Evolutionary conservation across 2,329 filamentous ascomycete genomes (phyloP).

Genomic region (Didymella sp.): DNA sequence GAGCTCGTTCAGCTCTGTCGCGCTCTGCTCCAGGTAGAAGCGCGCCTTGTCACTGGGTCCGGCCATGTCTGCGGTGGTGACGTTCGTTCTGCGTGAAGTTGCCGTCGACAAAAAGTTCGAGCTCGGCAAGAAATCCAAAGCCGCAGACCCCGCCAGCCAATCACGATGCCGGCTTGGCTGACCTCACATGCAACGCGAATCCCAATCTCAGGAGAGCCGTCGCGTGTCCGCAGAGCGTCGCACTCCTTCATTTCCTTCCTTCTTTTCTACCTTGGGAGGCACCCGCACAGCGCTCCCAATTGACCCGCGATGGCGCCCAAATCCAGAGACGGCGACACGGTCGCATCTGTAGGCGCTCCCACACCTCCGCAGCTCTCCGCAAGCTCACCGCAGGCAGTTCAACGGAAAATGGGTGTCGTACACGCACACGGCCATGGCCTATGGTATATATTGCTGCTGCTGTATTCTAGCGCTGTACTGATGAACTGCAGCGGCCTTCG

Average conservation of each 20-base stretch:
- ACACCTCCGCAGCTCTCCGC: constrained; percentile 34
- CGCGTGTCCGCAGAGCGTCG: constrained; percentile 26
- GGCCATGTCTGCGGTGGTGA: constrained; percentile 65
- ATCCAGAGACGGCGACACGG: constrained; percentile 67
- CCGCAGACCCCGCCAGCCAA: constrained; percentile 21
- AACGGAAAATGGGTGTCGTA: constrained; percentile 92
- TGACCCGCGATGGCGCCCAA: constrained; percentile 62
- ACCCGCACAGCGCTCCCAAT: constrained; percentile 7
- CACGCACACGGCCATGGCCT: constrained; percentile 83
- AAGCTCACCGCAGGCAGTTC: constrained; percentile 59
- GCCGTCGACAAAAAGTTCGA: constrained; percentile 33
- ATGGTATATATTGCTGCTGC: constrained; percentile 59
- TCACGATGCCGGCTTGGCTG: constrained; percentile 33
- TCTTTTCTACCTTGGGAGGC: constrained; percentile 15
- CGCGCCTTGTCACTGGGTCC: constrained; percentile 91
- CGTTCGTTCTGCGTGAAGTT: constrained; percentile 12
- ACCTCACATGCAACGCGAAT: constrained; percentile 22
- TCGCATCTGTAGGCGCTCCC: constrained; percentile 59
- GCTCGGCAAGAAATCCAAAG: constrained; percentile 11
- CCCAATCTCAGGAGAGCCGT: constrained; percentile 44
- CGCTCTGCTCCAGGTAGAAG: constrained; percentile 90
- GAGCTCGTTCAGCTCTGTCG: constrained; percentile 90
- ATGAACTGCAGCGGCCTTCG: constrained; percentile 70
- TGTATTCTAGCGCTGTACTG: constrained; percentile 12
- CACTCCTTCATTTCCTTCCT: constrained; percentile 40